phyloP scores from a whole-genome alignment of 192 early-diverging fungal species.

The Lunasporangiospora selenospora region DNA sequence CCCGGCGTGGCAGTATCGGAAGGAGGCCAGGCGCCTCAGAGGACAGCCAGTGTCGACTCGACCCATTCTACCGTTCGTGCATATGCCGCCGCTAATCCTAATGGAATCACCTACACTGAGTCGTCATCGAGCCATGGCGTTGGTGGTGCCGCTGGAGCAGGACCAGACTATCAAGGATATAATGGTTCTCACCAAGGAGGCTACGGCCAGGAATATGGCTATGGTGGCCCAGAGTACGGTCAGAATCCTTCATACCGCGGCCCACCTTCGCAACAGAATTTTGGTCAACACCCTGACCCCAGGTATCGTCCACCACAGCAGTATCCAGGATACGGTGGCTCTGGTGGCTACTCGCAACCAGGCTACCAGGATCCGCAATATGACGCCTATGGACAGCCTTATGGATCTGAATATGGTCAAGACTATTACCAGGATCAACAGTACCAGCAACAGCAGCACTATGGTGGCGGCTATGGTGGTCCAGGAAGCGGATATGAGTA shows the following conservation, averaged over 20 bases:
- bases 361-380: too few relatives aligned
- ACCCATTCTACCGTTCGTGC: slow-evolving; percentile 15
- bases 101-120: slow-evolving; percentile 19
- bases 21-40: too few relatives aligned
- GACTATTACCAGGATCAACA: slow-evolving; percentile 33
- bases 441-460: slow-evolving; percentile 37
- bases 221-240: slow-evolving; percentile 7
- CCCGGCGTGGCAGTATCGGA: too few relatives aligned
- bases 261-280: slow-evolving; percentile 10
- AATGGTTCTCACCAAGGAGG: too few relatives aligned
- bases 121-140: too few relatives aligned
- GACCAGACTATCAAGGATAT: too few relatives aligned
- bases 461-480: slow-evolving; percentile 25
- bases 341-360: slow-evolving; percentile 4
- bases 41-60: slow-evolving; percentile 15
- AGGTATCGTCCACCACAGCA: slow-evolving; percentile 32
- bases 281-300: slow-evolving; percentile 31
- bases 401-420: slow-evolving; percentile 37
- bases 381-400: slow-evolving; percentile 41
- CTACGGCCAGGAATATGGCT: slow-evolving; percentile 20
- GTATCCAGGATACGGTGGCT: slow-evolving; percentile 15
- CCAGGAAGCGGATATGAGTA: slow-evolving; percentile 28
- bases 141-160: not conserved
- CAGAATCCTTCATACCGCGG: slow-evolving; percentile 24
- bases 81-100: slow-evolving; percentile 27